Evolutionary conservation across 2,329 filamentous ascomycete species (phyloP).

Genomic region (Hypoxylon sp.): DNA sequence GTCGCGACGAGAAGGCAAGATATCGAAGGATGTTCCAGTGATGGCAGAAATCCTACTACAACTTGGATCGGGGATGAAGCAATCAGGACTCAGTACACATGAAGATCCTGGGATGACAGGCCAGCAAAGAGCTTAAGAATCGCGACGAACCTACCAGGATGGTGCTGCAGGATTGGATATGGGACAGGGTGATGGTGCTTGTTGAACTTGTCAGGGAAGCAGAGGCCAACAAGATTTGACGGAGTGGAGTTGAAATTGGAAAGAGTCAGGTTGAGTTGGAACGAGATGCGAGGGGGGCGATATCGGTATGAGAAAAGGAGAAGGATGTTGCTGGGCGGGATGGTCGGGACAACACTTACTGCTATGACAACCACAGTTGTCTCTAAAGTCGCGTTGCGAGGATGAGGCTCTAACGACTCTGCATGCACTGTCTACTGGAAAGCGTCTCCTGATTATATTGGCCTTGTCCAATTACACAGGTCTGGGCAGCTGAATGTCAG

Average conservation of each 20-base stretch:
- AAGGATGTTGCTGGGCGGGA: background rate
- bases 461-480: background rate
- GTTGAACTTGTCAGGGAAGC: background rate
- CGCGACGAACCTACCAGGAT: conserved; percentile 1
- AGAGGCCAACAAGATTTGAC: background rate
- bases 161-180: background rate
- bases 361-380: background rate
- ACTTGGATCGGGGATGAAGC: background rate
- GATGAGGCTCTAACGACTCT: background rate
- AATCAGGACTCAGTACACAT: background rate
- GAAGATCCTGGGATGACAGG: background rate
- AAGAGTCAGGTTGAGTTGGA: background rate
- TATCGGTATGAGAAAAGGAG: background rate
- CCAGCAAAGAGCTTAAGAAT: background rate
- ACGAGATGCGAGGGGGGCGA: background rate
- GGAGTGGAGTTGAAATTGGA: background rate
- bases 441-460: background rate
- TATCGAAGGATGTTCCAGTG: background rate
- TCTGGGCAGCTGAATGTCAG: background rate
- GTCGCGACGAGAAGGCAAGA: background rate
- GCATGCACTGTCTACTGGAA: background rate
- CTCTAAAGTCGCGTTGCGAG: background rate
- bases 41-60: background rate
- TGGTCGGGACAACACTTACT: conserved; percentile 1
- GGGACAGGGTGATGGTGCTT: background rate